Percentiles rank a stretch among this genome's conserved stretches.
Conservation (phyloP, 106 monocot species). For the Chionographis japonica region DNA sequence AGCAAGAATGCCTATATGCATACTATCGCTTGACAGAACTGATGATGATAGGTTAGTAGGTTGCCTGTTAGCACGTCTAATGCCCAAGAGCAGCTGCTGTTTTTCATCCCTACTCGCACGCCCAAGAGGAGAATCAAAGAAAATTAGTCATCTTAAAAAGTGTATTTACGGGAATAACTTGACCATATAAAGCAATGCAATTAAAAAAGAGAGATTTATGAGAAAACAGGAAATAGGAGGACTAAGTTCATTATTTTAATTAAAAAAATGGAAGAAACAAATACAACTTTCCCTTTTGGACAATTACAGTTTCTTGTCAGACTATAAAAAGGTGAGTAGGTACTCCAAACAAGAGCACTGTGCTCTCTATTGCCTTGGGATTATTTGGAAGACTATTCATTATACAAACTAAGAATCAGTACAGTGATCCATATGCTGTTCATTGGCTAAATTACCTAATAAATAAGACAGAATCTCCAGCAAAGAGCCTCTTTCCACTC, state of each 20-base stretch:
- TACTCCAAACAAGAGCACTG: no score
- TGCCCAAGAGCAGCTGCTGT: constrained; percentile 69
- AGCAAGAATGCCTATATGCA: constrained; percentile 81
- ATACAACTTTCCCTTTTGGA: no score
- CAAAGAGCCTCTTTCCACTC: constrained; percentile 78
- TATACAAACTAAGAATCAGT: not conserved
- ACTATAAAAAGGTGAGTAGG: no score
- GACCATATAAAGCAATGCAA: no score
- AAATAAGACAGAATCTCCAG: constrained; percentile 94
- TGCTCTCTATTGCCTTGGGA: no score
- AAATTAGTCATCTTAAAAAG: not conserved
- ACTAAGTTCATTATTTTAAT: no score
- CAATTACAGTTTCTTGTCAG: no score
- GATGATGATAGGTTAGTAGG: constrained; percentile 66
- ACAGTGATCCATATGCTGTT: not conserved
- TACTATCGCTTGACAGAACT: constrained; percentile 72
- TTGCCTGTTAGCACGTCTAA: constrained; percentile 73
- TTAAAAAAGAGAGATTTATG: no score
- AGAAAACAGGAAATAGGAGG: no score
- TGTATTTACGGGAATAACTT: no score
- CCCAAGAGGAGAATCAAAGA: not conserved
- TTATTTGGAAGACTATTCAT: no score
- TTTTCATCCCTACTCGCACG: constrained; percentile 64
- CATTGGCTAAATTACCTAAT: constrained; percentile 45
- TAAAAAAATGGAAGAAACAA: no score